Evolutionary conservation across 2,329 filamentous ascomycete species (phyloP).

Genomic region (Capronia coronata): DNA sequence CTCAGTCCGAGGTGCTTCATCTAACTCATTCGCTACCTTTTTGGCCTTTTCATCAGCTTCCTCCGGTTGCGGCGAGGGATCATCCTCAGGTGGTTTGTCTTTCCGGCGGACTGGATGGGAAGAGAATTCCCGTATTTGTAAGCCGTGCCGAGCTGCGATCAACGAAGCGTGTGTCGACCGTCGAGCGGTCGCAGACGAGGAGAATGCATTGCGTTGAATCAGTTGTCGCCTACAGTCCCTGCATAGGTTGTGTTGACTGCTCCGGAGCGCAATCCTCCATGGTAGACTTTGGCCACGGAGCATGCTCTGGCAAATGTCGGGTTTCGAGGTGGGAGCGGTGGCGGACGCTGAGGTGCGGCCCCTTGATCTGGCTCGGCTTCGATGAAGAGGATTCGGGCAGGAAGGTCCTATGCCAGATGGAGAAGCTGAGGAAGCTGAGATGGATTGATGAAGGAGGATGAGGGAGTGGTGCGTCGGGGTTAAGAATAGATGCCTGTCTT

Average conservation of each 20-base stretch:
- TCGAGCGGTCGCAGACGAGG: conserved; percentile 6
- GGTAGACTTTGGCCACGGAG: conserved; percentile 58
- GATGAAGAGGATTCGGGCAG: neutral
- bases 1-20: conserved; percentile 32
- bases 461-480: neutral
- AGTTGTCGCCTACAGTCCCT: conserved; percentile 27
- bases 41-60: conserved; percentile 42
- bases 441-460: neutral
- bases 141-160: conserved; percentile 15
- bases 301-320: conserved; percentile 43
- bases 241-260: conserved; percentile 38
- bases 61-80: conserved; percentile 34
- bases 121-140: conserved; percentile 39
- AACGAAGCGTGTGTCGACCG: conserved; percentile 5
- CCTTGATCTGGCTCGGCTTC: neutral
- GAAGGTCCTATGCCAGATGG: neutral
- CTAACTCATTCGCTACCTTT: conserved; percentile 39
- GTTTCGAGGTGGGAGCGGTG: neutral
- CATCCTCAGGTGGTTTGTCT: conserved; percentile 48
- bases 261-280: conserved; percentile 57
- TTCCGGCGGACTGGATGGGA: conserved; percentile 47
- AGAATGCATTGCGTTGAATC: conserved; percentile 9
- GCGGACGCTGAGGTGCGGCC: neutral
- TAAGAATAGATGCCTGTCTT: neutral
- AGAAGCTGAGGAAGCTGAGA: neutral